Conservation (phyloP, 257 asterid genomes). For the Solanum appendiculatum region DNA sequence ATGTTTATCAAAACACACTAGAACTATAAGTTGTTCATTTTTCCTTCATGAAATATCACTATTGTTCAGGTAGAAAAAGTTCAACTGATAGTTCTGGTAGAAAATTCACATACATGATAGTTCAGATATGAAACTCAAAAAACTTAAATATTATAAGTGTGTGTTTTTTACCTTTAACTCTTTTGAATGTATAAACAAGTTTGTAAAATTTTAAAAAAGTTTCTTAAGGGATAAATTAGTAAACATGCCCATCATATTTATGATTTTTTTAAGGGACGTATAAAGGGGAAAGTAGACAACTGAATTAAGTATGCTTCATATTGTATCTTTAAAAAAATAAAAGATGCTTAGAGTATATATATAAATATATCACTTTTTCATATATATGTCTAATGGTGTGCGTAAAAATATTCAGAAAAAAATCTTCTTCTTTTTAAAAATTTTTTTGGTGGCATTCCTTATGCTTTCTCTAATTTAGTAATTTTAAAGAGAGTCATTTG, state of each 20-base stretch:
- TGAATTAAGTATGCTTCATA: neutral
- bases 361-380: neutral
- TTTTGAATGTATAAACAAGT: neutral
- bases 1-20: no score
- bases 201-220: neutral
- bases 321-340: neutral
- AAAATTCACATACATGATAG: no score
- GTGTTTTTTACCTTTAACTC: neutral
- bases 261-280: no score
- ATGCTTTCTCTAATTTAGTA: conserved; percentile 2
- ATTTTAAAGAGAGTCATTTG: neutral
- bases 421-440: neutral
- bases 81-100: no score
- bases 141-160: no score
- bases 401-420: neutral
- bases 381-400: neutral
- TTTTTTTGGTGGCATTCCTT: neutral
- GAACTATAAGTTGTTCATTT: no score
- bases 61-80: no score
- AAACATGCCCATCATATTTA: neutral
- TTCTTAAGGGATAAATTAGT: neutral
- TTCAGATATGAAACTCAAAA: no score
- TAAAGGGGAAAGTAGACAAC: neutral
- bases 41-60: no score
- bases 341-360: neutral